Evolutionary conservation across 2,329 filamentous ascomycete species (phyloP), one percentile per base, ranked within the genome.

Genomic region (Botryosphaeria dothidea): DNA sequence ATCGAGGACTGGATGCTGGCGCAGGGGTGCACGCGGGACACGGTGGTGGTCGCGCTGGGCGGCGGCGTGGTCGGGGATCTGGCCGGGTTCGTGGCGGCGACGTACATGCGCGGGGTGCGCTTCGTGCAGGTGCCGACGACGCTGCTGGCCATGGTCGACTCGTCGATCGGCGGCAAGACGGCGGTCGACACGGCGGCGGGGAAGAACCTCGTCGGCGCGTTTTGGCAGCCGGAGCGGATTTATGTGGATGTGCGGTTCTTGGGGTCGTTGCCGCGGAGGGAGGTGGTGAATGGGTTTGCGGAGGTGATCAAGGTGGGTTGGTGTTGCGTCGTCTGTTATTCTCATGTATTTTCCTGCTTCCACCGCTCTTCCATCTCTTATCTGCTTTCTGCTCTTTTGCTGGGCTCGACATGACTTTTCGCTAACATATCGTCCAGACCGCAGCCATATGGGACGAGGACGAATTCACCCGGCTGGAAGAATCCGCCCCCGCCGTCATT

Each of bases 281-380:
- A 99, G 79, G 94, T 99, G 74, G 93, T 97, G 79, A 99, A 99
- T 77, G 95, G 95, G 67, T 97, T 99, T 93, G 95, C 94, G 29
- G 95, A 99, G 81, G 94, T 99, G 34, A 86, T 97, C 76, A 97
- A 97, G 77, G 80, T 80, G 70, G 58, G 71, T 56, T 17, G 46
- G 13, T 51, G 5, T 4, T 17, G 11, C 11, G 11, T 34, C 31
- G 31, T 34, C 31, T 34, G 11, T 11, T 34, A n/a, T n/a, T n/a
- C n/a, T n/a, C n/a, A n/a, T n/a, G n/a, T 34, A 5, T 34, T 34
- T 34, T 5, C 31, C 31, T 34, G 23, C 3, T 23, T 48, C 45
- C 27, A 38, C 9, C 31, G 11, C 31, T 4, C 36, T 43, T 15
- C 21, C 38, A 68, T 63, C 68, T 13, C 5, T 34, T 34, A 34